Conservation (phyloP, 495 filamentous ascomycete genomes). For the Pseudoneurospora amorphoporcata region DNA sequence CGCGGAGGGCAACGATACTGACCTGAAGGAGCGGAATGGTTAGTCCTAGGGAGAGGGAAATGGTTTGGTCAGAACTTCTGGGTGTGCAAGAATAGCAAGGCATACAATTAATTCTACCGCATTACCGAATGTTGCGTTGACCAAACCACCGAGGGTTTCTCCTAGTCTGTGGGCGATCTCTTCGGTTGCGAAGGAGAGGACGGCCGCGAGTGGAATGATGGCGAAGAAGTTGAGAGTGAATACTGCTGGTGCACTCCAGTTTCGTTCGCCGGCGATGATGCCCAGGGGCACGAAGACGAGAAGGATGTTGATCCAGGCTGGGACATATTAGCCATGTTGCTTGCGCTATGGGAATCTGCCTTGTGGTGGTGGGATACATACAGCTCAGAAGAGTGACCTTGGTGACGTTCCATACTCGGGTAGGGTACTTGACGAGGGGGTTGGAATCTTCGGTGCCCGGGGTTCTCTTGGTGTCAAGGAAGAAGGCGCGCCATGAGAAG, state of each 20-base stretch:
- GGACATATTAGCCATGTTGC: slow-evolving; percentile 1
- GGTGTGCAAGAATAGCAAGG: not conserved
- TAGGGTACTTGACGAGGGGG: slow-evolving; percentile 48
- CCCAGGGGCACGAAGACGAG: slow-evolving; percentile 86
- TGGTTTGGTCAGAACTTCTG: slow-evolving; percentile 9
- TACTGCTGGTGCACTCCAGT: slow-evolving; percentile 64
- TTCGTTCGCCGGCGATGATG: slow-evolving; percentile 62
- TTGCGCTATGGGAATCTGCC: not conserved
- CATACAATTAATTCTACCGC: slow-evolving; percentile 95
- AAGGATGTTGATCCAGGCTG: slow-evolving; percentile 73
- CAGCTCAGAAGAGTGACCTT: slow-evolving; percentile 46
- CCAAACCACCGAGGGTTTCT: slow-evolving; percentile 79
- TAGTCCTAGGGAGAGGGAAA: slow-evolving; percentile 9
- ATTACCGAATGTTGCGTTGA: slow-evolving; percentile 97
- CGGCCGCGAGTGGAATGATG: slow-evolving; percentile 84
- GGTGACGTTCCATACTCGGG: slow-evolving; percentile 37
- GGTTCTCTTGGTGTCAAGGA: slow-evolving; percentile 33
- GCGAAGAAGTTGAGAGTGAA: slow-evolving; percentile 92
- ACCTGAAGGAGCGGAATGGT: slow-evolving; percentile 45
- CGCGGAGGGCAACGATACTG: slow-evolving; percentile 79
- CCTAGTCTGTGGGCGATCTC: slow-evolving; percentile 77
- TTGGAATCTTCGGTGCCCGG: slow-evolving; percentile 39
- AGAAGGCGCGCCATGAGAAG: slow-evolving; percentile 24
- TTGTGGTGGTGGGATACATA: slow-evolving; percentile 20
- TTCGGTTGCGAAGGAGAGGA: slow-evolving; percentile 93